Conservation (phyloP, 192 early-diverging fungal species). For the Jimgerdemannia flammicorona region DNA sequence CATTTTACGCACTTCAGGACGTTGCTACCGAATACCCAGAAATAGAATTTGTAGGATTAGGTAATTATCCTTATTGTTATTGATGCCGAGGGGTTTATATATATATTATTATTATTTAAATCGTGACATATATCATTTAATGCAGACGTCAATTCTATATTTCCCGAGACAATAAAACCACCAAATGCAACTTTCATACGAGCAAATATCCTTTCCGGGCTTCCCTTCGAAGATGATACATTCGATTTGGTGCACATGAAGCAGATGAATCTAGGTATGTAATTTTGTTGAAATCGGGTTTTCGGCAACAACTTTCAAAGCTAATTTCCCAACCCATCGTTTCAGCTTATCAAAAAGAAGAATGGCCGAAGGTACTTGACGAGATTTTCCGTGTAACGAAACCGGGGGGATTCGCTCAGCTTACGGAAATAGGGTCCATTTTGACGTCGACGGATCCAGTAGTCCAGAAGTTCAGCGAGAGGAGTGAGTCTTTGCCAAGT, state of each 20-base stretch:
- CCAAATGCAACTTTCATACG: conserved; percentile 13
- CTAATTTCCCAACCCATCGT: neutral
- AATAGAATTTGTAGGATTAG: too few species aligned
- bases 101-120: too few species aligned
- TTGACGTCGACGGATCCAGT: neutral
- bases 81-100: too few species aligned
- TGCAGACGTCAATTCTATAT: neutral
- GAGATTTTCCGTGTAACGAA: neutral
- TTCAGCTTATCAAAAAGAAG: neutral
- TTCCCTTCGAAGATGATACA: conserved; percentile 19
- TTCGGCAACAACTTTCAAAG: neutral
- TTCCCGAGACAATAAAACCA: conserved; percentile 7
- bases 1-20: neutral
- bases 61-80: too few species aligned
- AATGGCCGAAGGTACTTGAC: neutral
- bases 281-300: neutral
- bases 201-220: conserved; percentile 12
- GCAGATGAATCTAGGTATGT: neutral
- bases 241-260: conserved; percentile 12
- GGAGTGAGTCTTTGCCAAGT: neutral
- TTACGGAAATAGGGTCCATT: neutral
- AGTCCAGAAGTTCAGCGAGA: neutral
- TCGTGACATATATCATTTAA: neutral
- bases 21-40: too few species aligned
- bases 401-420: neutral